Evolutionary conservation across 2,329 filamentous ascomycete genomes (phyloP).

Genomic region (Hortaea werneckii): DNA sequence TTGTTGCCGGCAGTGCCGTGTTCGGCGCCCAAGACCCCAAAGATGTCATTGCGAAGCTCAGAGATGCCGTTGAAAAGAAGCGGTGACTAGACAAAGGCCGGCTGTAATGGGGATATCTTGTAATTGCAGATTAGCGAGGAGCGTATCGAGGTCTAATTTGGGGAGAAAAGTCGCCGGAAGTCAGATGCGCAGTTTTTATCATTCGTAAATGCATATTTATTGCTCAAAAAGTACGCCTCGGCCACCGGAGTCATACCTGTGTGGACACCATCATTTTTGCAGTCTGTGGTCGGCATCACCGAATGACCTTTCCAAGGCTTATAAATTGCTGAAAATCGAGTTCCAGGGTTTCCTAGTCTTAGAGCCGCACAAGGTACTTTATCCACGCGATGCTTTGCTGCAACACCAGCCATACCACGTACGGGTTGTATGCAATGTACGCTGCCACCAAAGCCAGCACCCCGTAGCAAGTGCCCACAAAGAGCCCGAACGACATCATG

Average conservation of each 20-base stretch:
- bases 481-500: background rate
- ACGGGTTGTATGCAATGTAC: background rate
- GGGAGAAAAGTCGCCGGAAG: too few relatives aligned
- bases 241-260: too few relatives aligned
- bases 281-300: background rate
- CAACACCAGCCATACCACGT: background rate
- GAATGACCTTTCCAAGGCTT: background rate
- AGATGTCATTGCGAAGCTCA: conserved; percentile 73
- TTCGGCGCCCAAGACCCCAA: conserved; percentile 84
- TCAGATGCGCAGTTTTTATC: too few relatives aligned
- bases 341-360: too few relatives aligned
- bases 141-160: background rate
- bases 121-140: background rate
- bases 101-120: conserved; percentile 5
- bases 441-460: background rate
- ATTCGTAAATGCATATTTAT: too few relatives aligned
- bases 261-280: background rate
- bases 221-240: too few relatives aligned
- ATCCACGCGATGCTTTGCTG: background rate
- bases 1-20: conserved; percentile 91
- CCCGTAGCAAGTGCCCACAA: background rate
- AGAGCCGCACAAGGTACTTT: background rate
- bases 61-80: conserved; percentile 64
- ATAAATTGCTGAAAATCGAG: too few relatives aligned
- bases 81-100: conserved; percentile 21